Conservation (phyloP, 179 eudicot species). For the Heliamphora ciliata region DNA sequence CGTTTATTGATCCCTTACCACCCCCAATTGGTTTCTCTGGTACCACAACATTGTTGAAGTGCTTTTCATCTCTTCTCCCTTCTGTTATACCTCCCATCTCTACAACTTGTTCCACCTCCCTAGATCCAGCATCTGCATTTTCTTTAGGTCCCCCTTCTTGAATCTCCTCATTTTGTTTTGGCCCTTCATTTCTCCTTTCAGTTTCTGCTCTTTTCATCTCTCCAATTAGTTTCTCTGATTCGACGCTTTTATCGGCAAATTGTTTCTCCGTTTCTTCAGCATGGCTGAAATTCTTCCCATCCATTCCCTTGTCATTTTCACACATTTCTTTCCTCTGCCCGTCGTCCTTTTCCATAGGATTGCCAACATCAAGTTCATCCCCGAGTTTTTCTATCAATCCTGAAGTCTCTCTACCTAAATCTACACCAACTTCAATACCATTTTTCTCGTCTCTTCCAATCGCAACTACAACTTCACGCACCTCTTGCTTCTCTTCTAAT, state of each 20-base stretch:
- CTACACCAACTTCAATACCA: slow-evolving; percentile 13
- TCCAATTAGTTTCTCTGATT: background rate
- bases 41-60: slow-evolving; percentile 2
- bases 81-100: background rate
- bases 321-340: background rate
- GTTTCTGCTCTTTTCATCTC: background rate
- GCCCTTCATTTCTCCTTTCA: slow-evolving; percentile 2
- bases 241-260: background rate
- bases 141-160: slow-evolving; percentile 16
- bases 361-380: slow-evolving; percentile 26
- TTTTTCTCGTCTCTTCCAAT: slow-evolving; percentile 25
- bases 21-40: slow-evolving; percentile 6
- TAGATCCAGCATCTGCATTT: slow-evolving; percentile 14
- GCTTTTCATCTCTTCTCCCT: slow-evolving; percentile 13
- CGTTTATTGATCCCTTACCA: slow-evolving; percentile 2
- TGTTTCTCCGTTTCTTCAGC: background rate
- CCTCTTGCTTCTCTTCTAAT: background rate
- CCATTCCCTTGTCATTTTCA: background rate
- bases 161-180: background rate
- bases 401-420: slow-evolving; percentile 24
- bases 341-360: slow-evolving; percentile 7
- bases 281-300: background rate
- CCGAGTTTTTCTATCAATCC: slow-evolving; percentile 24
- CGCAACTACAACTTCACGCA: slow-evolving; percentile 17
- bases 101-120: slow-evolving; percentile 18